A percentile compares a stretch with the other conserved stretches of the same genome.
Conservation (phyloP, 257 asterid species). For the Echium plantagineum region DNA sequence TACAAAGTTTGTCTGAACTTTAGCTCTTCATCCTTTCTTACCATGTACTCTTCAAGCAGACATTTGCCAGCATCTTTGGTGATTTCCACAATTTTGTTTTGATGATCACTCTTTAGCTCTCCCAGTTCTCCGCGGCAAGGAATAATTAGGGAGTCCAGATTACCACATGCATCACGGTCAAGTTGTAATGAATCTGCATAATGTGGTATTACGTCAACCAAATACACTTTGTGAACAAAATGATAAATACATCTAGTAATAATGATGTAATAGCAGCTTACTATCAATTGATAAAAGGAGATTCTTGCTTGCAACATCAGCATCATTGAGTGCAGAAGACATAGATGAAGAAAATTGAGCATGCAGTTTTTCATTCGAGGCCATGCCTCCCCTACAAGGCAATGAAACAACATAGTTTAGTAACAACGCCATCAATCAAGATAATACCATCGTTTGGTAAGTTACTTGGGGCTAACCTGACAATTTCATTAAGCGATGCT, state of each 20-base stretch:
- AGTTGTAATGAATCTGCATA: slow-evolving; percentile 79
- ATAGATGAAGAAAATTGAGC: slow-evolving; percentile 59
- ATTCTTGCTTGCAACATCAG: slow-evolving; percentile 68
- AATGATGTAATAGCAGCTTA: slow-evolving; percentile 21
- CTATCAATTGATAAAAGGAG: slow-evolving; percentile 75
- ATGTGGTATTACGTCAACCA: slow-evolving; percentile 1
- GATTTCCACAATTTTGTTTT: slow-evolving; percentile 68
- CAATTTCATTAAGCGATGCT: slow-evolving; percentile 55
- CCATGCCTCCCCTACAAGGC: slow-evolving; percentile 64
- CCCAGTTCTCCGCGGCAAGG: slow-evolving; percentile 82
- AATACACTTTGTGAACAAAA: neutral
- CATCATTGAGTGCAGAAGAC: slow-evolving; percentile 58
- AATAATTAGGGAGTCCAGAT: slow-evolving; percentile 66
- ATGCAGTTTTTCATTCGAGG: slow-evolving; percentile 54
- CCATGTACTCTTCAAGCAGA: slow-evolving; percentile 74
- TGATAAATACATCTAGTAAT: neutral
- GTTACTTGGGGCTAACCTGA: slow-evolving; percentile 36
- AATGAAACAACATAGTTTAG: slow-evolving; percentile 2
- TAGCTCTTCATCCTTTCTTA: slow-evolving; percentile 26
- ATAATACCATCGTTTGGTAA: neutral
- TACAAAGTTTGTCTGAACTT: no score
- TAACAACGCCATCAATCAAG: neutral
- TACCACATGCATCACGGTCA: slow-evolving; percentile 72
- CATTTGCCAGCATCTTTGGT: slow-evolving; percentile 83
- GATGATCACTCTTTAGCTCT: slow-evolving; percentile 66